A percentile compares a stretch with the other conserved stretches of the same genome.
These are phyloP conservation scores for Talaromyces marneffei DNA, from an alignment of 2,329 filamentous ascomycete genomes.

Conservation along the genomic window DNA sequence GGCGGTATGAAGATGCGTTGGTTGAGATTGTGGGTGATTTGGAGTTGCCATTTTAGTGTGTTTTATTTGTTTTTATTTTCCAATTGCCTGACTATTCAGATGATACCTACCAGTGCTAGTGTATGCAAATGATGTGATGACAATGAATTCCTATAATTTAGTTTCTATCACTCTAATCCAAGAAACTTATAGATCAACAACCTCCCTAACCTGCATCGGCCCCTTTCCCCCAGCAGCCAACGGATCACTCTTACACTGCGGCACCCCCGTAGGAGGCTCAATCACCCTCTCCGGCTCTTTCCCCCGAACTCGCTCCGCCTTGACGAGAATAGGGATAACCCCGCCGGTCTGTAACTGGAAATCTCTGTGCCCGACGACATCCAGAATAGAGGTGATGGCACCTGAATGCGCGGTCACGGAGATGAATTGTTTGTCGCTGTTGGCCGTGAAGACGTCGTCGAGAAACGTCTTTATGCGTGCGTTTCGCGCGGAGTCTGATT, in stretches of 20 bases:
- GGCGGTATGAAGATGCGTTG: conserved; percentile 9
- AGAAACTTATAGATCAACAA: neutral
- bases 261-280: conserved; percentile 23
- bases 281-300: conserved; percentile 17
- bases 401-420: conserved; percentile 56
- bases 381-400: conserved; percentile 51
- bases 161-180: too few species aligned
- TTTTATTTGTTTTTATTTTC: neutral
- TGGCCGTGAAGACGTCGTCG: conserved; percentile 46
- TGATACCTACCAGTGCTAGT: neutral
- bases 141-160: neutral
- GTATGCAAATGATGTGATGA: neutral
- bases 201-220: conserved; percentile 6
- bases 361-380: conserved; percentile 40
- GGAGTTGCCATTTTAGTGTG: conserved; percentile 1
- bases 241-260: conserved; percentile 20
- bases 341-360: conserved; percentile 47
- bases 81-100: neutral
- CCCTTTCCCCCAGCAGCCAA: neutral
- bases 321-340: conserved; percentile 49
- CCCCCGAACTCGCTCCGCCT: conserved; percentile 29
- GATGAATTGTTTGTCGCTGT: conserved; percentile 42
- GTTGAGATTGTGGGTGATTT: conserved; percentile 11
- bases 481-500: conserved; percentile 46
- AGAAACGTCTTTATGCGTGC: conserved; percentile 43